These are phyloP conservation scores for Zygosaccharomyces sapae DNA, from an alignment of 1,139 yeast species.

Conservation along the genomic window DNA sequence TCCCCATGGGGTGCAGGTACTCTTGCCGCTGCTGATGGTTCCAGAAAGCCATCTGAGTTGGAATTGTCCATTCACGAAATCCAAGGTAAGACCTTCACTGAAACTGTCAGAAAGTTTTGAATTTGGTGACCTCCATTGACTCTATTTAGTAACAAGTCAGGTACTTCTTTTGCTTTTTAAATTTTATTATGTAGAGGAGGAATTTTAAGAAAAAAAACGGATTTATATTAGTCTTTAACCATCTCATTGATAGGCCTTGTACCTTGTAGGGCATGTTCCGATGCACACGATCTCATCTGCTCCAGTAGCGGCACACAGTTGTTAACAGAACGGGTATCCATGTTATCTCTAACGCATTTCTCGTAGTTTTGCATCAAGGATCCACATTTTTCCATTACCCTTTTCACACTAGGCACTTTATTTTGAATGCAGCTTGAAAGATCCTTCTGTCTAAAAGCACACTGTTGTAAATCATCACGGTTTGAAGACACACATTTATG, in stretches of 20 bases:
- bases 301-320: constrained; percentile 21
- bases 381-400: constrained; percentile 33
- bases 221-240: constrained; percentile 7
- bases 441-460: constrained; percentile 30
- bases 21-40: constrained; percentile 73
- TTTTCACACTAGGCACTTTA: constrained; percentile 36
- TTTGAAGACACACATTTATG: constrained; percentile 36
- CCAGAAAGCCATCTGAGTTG: constrained; percentile 62
- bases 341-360: constrained; percentile 29
- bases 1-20: constrained; percentile 91
- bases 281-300: constrained; percentile 24
- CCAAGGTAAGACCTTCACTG: constrained; percentile 58
- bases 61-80: constrained; percentile 59
- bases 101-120: constrained; percentile 31
- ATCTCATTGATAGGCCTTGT: constrained; percentile 20
- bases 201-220: not conserved
- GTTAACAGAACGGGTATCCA: constrained; percentile 21
- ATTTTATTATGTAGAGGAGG: no score
- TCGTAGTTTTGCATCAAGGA: constrained; percentile 31
- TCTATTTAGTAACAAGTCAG: constrained; percentile 1
- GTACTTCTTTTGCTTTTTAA: not conserved
- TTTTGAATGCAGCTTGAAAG: constrained; percentile 31
- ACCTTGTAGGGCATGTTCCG: constrained; percentile 18
- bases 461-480: constrained; percentile 32
- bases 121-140: not conserved